A percentile compares a stretch with the other conserved stretches of the same genome.
These are phyloP conservation scores for Boletus rubescentipes DNA, from an alignment of 768 basidiomycete genomes.

Conservation along the genomic window DNA sequence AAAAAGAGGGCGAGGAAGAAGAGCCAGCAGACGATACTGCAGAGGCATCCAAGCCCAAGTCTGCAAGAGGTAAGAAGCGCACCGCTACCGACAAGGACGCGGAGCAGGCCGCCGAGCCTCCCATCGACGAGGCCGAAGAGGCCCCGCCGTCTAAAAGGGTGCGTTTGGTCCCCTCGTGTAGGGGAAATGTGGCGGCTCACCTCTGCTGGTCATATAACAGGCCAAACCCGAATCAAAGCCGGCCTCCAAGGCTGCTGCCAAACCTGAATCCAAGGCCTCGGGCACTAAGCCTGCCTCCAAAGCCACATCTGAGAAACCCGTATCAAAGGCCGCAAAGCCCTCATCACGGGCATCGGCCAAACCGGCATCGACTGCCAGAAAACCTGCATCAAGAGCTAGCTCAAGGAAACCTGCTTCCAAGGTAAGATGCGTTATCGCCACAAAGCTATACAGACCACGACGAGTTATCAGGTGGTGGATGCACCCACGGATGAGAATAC, in stretches of 20 bases:
- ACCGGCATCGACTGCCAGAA: slow-evolving; percentile 45
- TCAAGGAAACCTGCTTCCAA: slow-evolving; percentile 68
- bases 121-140: slow-evolving; percentile 36
- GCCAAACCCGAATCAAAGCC: slow-evolving; percentile 43
- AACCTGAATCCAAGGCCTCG: slow-evolving; percentile 36
- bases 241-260: slow-evolving; percentile 25
- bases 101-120: slow-evolving; percentile 37
- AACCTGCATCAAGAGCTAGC: slow-evolving; percentile 56
- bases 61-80: slow-evolving; percentile 57
- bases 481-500: slow-evolving; percentile 39
- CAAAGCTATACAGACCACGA: neutral
- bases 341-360: slow-evolving; percentile 40
- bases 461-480: slow-evolving; percentile 31
- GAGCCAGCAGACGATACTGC: slow-evolving; percentile 30
- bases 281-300: slow-evolving; percentile 32
- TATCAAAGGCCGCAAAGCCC: slow-evolving; percentile 41
- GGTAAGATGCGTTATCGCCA: slow-evolving; percentile 32
- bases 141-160: slow-evolving; percentile 70
- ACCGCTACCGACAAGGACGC: slow-evolving; percentile 40
- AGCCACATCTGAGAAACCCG: slow-evolving; percentile 39
- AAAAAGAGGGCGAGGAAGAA: slow-evolving; percentile 47
- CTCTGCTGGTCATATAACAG: slow-evolving; percentile 24
- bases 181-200: neutral
- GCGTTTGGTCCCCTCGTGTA: slow-evolving; percentile 8
- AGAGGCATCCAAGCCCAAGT: slow-evolving; percentile 42